These are phyloP conservation scores for Farysia itapuensis DNA, from an alignment of 1,284 basidiomycete species.

Conservation along the genomic window DNA sequence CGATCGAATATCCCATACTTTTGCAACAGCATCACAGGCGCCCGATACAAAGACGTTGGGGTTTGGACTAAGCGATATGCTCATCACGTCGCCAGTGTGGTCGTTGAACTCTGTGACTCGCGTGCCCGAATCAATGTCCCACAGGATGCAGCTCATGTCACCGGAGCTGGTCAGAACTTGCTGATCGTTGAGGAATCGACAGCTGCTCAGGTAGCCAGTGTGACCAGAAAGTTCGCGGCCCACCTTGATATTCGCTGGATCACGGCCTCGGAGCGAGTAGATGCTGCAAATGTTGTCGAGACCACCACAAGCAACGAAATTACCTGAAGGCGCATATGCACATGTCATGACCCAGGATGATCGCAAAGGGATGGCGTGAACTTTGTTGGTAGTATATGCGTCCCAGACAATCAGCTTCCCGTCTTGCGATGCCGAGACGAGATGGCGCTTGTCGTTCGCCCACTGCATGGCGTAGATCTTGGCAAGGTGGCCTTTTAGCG, in stretches of 20 bases:
- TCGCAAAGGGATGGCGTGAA: slow-evolving; percentile 94
- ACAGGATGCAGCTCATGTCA: slow-evolving; percentile 99
- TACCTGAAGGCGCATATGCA: slow-evolving; percentile 94
- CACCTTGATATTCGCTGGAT: slow-evolving; percentile 63
- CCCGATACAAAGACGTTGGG: slow-evolving; percentile 97
- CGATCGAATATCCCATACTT: slow-evolving; percentile 96
- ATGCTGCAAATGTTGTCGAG: slow-evolving; percentile 99
- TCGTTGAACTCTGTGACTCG: slow-evolving; percentile 95
- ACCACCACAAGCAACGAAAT: slow-evolving; percentile 96
- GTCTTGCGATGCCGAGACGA: slow-evolving; percentile 97
- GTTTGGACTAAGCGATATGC: slow-evolving; percentile 84
- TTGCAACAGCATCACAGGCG: slow-evolving; percentile 95
- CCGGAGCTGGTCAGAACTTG: slow-evolving; percentile 97
- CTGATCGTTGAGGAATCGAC: slow-evolving; percentile 95
- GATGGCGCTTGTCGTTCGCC: slow-evolving; percentile 92
- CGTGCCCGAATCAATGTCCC: slow-evolving; percentile 97
- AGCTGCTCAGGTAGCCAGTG: slow-evolving; percentile 95
- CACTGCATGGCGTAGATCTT: slow-evolving; percentile 99
- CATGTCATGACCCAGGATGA: slow-evolving; percentile 99
- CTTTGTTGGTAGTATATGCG: slow-evolving; percentile 99
- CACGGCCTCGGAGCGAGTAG: slow-evolving; percentile 75
- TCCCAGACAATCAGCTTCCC: slow-evolving; percentile 99
- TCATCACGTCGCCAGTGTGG: slow-evolving; percentile 98
- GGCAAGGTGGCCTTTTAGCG: slow-evolving; percentile 92
- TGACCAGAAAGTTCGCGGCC: slow-evolving; percentile 88